Evolutionary conservation across 176 grass and related monocot genomes (phyloP).

Genomic region (Bothriochloa decipiens): DNA sequence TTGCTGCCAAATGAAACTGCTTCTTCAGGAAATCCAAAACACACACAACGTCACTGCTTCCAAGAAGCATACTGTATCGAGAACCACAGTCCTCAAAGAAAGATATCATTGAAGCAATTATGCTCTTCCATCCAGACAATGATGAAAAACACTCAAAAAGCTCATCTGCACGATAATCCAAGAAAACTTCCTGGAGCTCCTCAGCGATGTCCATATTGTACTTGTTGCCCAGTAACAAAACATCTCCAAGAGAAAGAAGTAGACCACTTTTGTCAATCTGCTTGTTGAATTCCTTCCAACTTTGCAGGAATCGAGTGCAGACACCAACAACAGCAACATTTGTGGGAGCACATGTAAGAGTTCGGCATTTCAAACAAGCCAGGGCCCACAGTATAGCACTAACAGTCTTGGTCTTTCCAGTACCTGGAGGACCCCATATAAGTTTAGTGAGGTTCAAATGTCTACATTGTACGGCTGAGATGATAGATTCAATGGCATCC

Average conservation of each 20-base stretch:
- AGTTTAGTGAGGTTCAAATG: constrained; percentile 60
- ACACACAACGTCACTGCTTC: neutral
- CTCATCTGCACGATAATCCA: constrained; percentile 62
- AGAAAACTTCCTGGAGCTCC: constrained; percentile 69
- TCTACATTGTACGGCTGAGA: constrained; percentile 46
- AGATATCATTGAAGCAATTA: constrained; percentile 52
- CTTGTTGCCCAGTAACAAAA: constrained; percentile 70
- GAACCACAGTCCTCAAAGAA: constrained; percentile 61
- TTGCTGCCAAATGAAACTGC: constrained; percentile 41
- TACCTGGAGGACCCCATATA: constrained; percentile 88
- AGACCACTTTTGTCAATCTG: constrained; percentile 5
- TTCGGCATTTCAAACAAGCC: constrained; percentile 56
- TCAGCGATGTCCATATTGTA: constrained; percentile 65
- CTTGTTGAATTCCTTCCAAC: constrained; percentile 44
- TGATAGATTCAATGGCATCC: constrained; percentile 51
- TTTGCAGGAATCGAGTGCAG: constrained; percentile 58
- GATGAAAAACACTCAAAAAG: constrained; percentile 73
- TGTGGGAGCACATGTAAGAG: constrained; percentile 82
- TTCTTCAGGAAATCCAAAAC: constrained; percentile 66
- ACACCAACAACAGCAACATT: constrained; percentile 78
- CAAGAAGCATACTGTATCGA: constrained; percentile 52
- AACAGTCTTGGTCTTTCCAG: constrained; percentile 78
- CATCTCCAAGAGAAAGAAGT: constrained; percentile 55
- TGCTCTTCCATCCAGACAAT: constrained; percentile 51
- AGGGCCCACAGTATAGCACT: constrained; percentile 63